These are phyloP conservation scores for Plantago ovata DNA, from an alignment of 257 asterid species.

Conservation along the genomic window DNA sequence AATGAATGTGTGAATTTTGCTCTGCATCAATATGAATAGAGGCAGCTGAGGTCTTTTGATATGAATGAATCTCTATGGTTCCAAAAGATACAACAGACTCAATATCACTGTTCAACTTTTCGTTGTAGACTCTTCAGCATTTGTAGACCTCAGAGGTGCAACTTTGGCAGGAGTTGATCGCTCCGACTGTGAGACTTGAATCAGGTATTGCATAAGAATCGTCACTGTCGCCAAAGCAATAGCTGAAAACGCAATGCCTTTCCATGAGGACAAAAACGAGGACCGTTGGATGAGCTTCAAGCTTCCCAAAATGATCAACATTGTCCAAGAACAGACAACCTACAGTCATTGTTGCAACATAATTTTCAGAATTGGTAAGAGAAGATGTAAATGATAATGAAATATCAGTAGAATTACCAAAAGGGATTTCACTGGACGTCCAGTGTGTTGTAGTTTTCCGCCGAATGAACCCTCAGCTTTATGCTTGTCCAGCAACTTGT, in stretches of 20 bases:
- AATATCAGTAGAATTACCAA: constrained; percentile 35
- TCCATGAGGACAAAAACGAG: constrained; percentile 74
- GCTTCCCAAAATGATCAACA: constrained; percentile 47
- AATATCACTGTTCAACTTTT: constrained; percentile 25
- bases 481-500: constrained; percentile 76
- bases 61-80: constrained; percentile 5
- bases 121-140: constrained; percentile 27
- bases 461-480: constrained; percentile 58
- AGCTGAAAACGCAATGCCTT: constrained; percentile 53
- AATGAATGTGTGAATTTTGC: no score
- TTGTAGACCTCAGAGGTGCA: constrained; percentile 41
- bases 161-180: constrained; percentile 63
- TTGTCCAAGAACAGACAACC: constrained; percentile 81
- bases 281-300: constrained; percentile 51
- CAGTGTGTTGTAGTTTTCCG: constrained; percentile 53
- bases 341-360: constrained; percentile 19
- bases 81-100: constrained; percentile 19
- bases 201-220: constrained; percentile 76
- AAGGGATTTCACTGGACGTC: constrained; percentile 81
- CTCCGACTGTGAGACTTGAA: constrained; percentile 80
- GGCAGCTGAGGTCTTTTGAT: no score
- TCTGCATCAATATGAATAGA: no score
- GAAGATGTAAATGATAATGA: background rate
- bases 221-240: constrained; percentile 53
- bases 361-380: background rate